Percentiles rank a stretch among this genome's conserved stretches.
phyloP scores from a whole-genome alignment of 1,284 basidiomycete species.

The Gomphus bonarii region DNA sequence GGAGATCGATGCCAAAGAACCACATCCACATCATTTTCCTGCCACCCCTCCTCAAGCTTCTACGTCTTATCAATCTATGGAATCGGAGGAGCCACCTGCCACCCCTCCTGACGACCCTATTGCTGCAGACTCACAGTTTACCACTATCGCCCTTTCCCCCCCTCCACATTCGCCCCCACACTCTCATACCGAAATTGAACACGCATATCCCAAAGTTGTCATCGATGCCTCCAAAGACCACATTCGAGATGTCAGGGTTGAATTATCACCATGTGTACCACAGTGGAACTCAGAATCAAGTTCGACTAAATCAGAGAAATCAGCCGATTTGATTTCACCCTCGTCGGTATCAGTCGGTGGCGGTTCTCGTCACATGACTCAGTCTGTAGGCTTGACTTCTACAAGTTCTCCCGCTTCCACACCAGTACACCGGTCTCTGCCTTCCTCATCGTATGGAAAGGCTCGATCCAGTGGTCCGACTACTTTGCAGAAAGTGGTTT shows the following conservation, averaged over 20 bases:
- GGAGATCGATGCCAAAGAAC: constrained; percentile 32
- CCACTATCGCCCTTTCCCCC: constrained; percentile 32
- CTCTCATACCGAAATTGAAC: constrained; percentile 10
- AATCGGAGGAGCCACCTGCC: constrained; percentile 13
- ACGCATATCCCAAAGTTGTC: constrained; percentile 33
- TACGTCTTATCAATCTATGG: constrained; percentile 15
- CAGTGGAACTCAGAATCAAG: neutral
- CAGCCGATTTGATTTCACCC: neutral
- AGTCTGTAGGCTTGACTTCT: neutral
- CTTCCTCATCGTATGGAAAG: neutral
- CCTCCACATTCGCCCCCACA: constrained; percentile 10
- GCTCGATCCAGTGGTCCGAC: constrained; percentile 51
- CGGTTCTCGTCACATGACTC: neutral
- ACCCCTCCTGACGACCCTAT: constrained; percentile 25
- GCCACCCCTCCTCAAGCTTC: constrained; percentile 19
- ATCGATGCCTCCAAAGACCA: constrained; percentile 34
- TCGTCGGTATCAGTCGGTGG: neutral
- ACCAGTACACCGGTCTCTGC: constrained; percentile 30
- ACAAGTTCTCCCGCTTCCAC: neutral
- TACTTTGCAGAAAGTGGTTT: constrained; percentile 61
- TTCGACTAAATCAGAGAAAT: neutral
- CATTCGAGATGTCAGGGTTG: neutral
- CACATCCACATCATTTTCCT: constrained; percentile 13
- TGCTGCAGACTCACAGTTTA: constrained; percentile 24
- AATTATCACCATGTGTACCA: neutral